phyloP scores from a whole-genome alignment of 176 grass and related monocot species.

The Themeda triandra region DNA sequence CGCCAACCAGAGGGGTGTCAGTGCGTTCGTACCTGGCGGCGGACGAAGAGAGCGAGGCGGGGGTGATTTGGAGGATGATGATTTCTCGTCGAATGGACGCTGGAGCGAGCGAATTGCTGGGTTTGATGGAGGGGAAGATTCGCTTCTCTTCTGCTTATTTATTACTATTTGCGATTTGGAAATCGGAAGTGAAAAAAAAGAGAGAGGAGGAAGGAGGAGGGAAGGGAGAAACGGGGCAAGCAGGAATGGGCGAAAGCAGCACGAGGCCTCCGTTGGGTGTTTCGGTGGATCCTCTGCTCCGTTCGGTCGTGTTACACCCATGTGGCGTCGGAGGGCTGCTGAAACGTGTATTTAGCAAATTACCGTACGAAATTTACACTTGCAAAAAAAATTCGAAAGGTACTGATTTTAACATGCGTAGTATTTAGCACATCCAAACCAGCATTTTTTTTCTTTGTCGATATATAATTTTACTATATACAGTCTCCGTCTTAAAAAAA shows the following conservation, averaged over 20 bases:
- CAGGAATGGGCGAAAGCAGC: not conserved
- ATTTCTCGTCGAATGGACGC: not conserved
- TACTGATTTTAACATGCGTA: too few species aligned
- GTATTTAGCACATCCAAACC: too few species aligned
- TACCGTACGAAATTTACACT: not conserved
- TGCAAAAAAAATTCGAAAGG: too few species aligned
- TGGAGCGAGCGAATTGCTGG: not conserved
- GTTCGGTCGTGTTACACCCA: not conserved
- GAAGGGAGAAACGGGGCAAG: not conserved
- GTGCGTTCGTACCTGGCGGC: not conserved
- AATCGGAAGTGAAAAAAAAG: not conserved
- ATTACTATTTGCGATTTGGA: not conserved
- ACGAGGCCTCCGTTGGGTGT: conserved; percentile 7
- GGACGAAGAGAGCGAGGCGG: not conserved
- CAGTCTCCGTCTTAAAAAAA: too few species aligned
- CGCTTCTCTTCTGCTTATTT: conserved; percentile 2
- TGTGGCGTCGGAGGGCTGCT: not conserved
- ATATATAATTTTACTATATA: too few species aligned
- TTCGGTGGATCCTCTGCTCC: conserved; percentile 9
- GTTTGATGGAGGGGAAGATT: conserved; percentile 12
- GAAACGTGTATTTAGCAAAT: too few species aligned
- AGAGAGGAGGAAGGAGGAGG: not conserved
- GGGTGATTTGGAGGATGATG: not conserved
- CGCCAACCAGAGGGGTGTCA: not conserved
- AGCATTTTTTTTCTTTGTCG: too few species aligned